Evolutionary conservation across 768 basidiomycete species (phyloP).

Genomic region (Astraeus odoratus): DNA sequence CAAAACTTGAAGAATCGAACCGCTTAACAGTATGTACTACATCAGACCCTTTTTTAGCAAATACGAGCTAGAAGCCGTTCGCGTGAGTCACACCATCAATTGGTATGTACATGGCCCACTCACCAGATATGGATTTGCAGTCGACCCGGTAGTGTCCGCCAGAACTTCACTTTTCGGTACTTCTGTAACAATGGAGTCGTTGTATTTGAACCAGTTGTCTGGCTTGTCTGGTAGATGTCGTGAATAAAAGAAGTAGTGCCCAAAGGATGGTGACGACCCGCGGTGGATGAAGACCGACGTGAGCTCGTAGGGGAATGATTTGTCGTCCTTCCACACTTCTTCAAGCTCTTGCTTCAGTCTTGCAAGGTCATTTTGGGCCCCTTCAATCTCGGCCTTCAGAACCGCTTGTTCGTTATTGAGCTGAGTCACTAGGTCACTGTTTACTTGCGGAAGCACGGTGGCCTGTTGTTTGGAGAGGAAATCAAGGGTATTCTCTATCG

Average conservation of each 20-base stretch:
- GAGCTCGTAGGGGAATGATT: conserved; percentile 72
- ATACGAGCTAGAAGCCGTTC: conserved; percentile 56
- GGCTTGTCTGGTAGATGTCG: conserved; percentile 73
- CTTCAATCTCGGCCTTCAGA: conserved; percentile 51
- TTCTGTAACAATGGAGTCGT: conserved; percentile 79
- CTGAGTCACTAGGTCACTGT: conserved; percentile 46
- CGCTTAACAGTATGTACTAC: conserved; percentile 80
- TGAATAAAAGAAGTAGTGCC: conserved; percentile 96
- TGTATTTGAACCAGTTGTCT: conserved; percentile 94
- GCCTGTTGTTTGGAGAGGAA: conserved; percentile 50
- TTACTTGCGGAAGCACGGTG: conserved; percentile 43
- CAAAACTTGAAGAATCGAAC: conserved; percentile 30
- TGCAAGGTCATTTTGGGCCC: conserved; percentile 41
- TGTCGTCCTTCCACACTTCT: conserved; percentile 63
- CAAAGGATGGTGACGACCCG: conserved; percentile 78
- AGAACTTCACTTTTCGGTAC: conserved; percentile 80
- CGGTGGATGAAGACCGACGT: conserved; percentile 95
- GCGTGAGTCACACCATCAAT: background rate
- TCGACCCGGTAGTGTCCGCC: conserved; percentile 83
- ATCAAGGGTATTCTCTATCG: conserved; percentile 47
- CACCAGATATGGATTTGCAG: conserved; percentile 86
- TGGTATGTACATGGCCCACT: conserved; percentile 21
- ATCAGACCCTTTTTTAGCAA: conserved; percentile 70
- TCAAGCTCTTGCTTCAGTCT: conserved; percentile 66
- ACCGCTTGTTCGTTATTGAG: conserved; percentile 48